Percentiles rank a stretch among this genome's conserved stretches.
phyloP scores from a whole-genome alignment of 352 stramenopile species.

The Peronospora belbahrii region DNA sequence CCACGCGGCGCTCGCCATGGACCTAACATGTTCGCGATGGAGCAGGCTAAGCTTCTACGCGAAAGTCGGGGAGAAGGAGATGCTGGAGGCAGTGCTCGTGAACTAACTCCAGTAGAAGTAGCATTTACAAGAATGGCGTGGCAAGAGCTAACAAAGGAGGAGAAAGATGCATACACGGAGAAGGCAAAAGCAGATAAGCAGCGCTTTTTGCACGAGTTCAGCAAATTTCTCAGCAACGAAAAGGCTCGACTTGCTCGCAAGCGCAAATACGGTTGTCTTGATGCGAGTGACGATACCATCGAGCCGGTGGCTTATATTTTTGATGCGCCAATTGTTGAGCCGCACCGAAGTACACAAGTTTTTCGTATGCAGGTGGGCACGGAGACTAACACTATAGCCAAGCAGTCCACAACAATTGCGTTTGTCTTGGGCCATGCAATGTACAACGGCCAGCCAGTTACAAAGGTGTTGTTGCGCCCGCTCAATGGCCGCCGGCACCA shows the following conservation, averaged over 20 bases:
- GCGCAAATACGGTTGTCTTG: conserved; percentile 44
- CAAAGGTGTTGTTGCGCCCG: conserved; percentile 76
- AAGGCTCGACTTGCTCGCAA: conserved; percentile 34
- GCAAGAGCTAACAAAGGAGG: conserved; percentile 37
- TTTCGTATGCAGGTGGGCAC: conserved; percentile 71
- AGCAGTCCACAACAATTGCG: conserved; percentile 61
- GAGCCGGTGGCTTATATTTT: conserved; percentile 75
- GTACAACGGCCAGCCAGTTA: conserved; percentile 50
- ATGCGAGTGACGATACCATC: conserved; percentile 14
- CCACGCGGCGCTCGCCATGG: conserved; percentile 48
- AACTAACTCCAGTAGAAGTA: conserved; percentile 24
- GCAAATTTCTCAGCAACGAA: conserved; percentile 44
- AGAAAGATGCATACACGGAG: conserved; percentile 41
- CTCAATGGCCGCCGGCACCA: conserved; percentile 79
- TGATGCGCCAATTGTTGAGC: conserved; percentile 64
- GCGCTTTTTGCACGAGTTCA: conserved; percentile 45
- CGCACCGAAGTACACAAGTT: conserved; percentile 29
- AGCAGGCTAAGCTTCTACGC: conserved; percentile 37
- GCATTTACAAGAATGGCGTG: conserved; percentile 32
- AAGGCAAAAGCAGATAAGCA: conserved; percentile 38
- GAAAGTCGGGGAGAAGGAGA: conserved; percentile 14
- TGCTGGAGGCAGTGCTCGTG: conserved; percentile 5
- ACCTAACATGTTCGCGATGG: conserved; percentile 62
- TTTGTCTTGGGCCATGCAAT: conserved; percentile 66
- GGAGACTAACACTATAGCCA: conserved; percentile 23